Evolutionary conservation across 768 basidiomycete species (phyloP), one percentile per base, ranked within the genome.

Genomic region (Candolleomyces eurysporus): DNA sequence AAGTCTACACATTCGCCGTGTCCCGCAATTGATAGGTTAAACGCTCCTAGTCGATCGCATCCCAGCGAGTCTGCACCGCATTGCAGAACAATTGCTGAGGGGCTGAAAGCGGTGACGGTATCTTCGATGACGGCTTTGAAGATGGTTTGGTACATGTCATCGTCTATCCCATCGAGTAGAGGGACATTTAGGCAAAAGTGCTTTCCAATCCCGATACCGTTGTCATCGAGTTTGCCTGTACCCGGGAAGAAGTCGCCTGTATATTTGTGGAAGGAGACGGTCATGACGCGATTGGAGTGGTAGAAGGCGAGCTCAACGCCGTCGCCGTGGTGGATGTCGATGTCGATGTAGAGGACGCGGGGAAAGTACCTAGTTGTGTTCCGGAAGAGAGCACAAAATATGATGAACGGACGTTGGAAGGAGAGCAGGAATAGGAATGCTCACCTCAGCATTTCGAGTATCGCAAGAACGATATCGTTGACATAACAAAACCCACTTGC

Each of bases 401-500:
- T 26, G 26, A 26, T 26, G 26, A 26, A 26, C 4, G 26, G 26
- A 26, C 26, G 26, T 26, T 26, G 26, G 26, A 26, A 26, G 26
- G 26, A 26, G 26, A 26, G 26, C 26, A 26, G 26, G 26, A 59
- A 31, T 22, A 32, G 49, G 36, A 22, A 48, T 30, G 72, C 75
- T 63, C 64, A 92, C 93, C 92, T 83, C 3, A 98, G 80, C 36
- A 99, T 81, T 68, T 99, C 96, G 17, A 98, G 78, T 53, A 99
- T 97, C 0, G 89, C 94, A 0, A 99, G 80, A 1, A 98, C 96
- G 45, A 96, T 95, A 70, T 98, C 96, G 71, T 99, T 99, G 21
- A 98, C 85, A 72, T 98, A 99, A 75, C 96, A 99, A 72, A 99
- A 99, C 2, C 96, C 96, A 68, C 95, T 98, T 8, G 97, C 96